Evolutionary conservation across 2,329 filamentous ascomycete genomes (phyloP).

Genomic region (Sporothrix dimorphospora): DNA sequence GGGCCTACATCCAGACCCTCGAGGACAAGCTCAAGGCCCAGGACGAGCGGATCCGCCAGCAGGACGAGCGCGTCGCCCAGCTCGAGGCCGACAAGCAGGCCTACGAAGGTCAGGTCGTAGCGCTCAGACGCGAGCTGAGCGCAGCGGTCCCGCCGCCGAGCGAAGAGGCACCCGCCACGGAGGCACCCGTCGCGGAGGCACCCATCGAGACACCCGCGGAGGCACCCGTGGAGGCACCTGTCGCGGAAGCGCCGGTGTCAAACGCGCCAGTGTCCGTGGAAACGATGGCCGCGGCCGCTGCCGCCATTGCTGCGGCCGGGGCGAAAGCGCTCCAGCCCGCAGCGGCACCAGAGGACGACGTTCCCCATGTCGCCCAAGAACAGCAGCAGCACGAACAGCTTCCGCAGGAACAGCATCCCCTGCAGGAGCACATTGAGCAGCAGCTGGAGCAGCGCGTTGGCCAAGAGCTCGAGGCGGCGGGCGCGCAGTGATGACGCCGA

Average conservation of each 20-base stretch:
- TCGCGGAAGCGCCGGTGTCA: not conserved
- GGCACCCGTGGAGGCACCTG: not conserved
- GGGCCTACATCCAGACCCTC: constrained; percentile 71
- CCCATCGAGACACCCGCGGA: not conserved
- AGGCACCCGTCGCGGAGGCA: not conserved
- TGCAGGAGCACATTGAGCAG: constrained; percentile 26
- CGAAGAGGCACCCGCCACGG: not conserved
- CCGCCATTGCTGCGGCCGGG: not conserved
- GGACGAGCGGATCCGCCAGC: constrained; percentile 46
- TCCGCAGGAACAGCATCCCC: not conserved
- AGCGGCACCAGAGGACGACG: not conserved
- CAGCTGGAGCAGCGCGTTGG: constrained; percentile 29
- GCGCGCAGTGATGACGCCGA: not conserved
- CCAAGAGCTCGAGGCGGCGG: constrained; percentile 23
- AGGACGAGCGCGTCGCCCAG: constrained; percentile 37
- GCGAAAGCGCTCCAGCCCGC: not conserved
- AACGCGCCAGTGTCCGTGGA: not conserved
- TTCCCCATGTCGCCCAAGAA: not conserved
- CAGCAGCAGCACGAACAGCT: not conserved
- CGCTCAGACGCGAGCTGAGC: constrained; percentile 44
- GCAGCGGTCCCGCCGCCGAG: not conserved
- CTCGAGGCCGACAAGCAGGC: constrained; percentile 48
- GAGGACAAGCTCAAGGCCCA: constrained; percentile 61
- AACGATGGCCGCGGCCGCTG: not conserved
- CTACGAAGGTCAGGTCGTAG: constrained; percentile 44